phyloP scores from a whole-genome alignment of 352 stramenopile genomes.

The Phytophthora pisi region DNA sequence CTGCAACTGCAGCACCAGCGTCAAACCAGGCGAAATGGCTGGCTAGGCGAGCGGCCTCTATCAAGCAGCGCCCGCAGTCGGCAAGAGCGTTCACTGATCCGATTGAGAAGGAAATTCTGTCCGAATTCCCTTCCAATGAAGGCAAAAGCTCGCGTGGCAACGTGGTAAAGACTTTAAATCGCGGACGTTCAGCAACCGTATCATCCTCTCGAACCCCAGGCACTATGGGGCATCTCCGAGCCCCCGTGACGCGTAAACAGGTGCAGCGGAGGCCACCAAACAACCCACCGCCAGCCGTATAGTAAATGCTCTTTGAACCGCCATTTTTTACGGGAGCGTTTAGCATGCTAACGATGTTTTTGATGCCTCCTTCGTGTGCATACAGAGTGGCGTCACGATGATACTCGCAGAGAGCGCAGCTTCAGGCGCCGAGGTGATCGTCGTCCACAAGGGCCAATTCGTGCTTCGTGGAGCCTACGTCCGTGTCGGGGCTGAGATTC shows the following conservation, averaged over 20 bases:
- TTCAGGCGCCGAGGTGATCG: conserved; percentile 24
- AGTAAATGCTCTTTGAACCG: conserved; percentile 34
- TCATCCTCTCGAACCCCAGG: neutral
- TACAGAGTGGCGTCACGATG: conserved; percentile 26
- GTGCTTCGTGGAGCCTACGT: conserved; percentile 27
- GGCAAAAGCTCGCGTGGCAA: neutral
- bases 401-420: conserved; percentile 20
- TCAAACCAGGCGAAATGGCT: neutral
- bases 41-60: neutral
- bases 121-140: conserved; percentile 21
- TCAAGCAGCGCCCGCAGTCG: conserved; percentile 4
- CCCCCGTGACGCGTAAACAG: conserved; percentile 3
- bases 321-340: too few relatives aligned
- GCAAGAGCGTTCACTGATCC: conserved; percentile 13
- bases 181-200: neutral
- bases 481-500: conserved; percentile 33
- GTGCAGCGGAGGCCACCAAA: conserved; percentile 23
- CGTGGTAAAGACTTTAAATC: neutral
- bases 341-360: neutral
- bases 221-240: neutral
- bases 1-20: neutral
- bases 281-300: conserved; percentile 34
- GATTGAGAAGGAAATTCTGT: conserved; percentile 47
- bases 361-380: neutral
- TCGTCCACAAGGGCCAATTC: conserved; percentile 26